Conservation (phyloP, 257 asterid genomes). For the Solanum chiquidenum region DNA sequence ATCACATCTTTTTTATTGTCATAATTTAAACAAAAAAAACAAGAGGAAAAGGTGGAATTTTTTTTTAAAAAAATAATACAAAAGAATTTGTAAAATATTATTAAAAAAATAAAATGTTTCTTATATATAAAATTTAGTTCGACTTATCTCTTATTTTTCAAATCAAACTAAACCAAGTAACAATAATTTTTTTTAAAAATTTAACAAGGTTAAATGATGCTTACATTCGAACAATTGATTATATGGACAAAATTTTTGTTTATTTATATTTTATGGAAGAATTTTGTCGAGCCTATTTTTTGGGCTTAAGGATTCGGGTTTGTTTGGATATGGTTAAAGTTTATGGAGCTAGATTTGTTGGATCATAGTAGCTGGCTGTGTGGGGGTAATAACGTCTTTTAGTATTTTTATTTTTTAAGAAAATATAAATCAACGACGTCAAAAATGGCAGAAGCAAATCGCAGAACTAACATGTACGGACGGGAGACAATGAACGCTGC, state of each 20-base stretch:
- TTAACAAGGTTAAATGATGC: neutral
- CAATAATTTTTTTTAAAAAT: no score
- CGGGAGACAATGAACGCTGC: slow-evolving; percentile 1
- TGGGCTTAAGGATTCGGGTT: neutral
- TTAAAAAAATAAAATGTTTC: no score
- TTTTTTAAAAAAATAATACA: no score
- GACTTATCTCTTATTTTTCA: neutral
- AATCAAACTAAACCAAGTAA: no score
- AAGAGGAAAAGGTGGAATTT: no score
- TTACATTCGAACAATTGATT: neutral
- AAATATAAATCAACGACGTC: neutral
- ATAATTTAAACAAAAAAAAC: no score
- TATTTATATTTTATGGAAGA: no score
- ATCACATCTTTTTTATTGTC: no score
- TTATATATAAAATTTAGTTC: no score
- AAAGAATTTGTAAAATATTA: no score
- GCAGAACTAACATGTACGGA: slow-evolving; percentile 5
- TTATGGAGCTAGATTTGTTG: neutral
- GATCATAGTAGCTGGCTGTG: neutral
- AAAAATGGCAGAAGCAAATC: slow-evolving; percentile 3
- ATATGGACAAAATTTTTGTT: neutral
- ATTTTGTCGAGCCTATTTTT: neutral
- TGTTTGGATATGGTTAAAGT: neutral
- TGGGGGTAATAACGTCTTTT: slow-evolving; percentile 20
- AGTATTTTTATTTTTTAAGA: neutral